phyloP scores from a whole-genome alignment of 164 flowering plant genomes.

The Platanus orientalis region DNA sequence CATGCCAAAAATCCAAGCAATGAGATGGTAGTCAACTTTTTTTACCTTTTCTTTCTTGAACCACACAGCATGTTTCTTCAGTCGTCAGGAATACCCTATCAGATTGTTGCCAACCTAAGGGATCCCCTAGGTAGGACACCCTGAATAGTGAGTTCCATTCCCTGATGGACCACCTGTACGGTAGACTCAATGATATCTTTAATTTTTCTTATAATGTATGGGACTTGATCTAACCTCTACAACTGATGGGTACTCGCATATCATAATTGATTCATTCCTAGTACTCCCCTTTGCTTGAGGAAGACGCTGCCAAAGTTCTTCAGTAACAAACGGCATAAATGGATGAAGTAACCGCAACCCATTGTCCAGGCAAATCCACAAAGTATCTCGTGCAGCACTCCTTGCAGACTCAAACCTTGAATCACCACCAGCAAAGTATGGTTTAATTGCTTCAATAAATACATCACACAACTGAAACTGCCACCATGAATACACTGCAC shows the following conservation, averaged over 20 bases:
- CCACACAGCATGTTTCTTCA: too few species aligned
- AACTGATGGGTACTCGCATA: conserved; percentile 70
- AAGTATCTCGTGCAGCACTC: conserved; percentile 53
- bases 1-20: too few species aligned
- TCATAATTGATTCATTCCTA: conserved; percentile 72
- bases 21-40: too few species aligned
- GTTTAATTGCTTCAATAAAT: conserved; percentile 89
- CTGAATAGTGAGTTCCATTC: too few species aligned
- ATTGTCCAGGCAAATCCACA: conserved; percentile 89
- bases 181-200: background rate
- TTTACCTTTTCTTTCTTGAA: too few species aligned
- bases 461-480: conserved; percentile 91
- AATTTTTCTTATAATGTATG: background rate
- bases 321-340: conserved; percentile 96
- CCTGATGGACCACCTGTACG: too few species aligned
- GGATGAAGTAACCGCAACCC: conserved; percentile 95
- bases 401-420: conserved; percentile 46
- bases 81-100: too few species aligned
- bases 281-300: conserved; percentile 40
- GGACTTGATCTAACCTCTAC: conserved; percentile 44
- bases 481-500: conserved; percentile 91
- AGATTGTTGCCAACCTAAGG: too few species aligned
- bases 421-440: conserved; percentile 59
- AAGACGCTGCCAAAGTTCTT: conserved; percentile 98
- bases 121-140: too few species aligned